phyloP scores from a whole-genome alignment of 176 grass and related monocot genomes.

The Aegilops tauschii region DNA sequence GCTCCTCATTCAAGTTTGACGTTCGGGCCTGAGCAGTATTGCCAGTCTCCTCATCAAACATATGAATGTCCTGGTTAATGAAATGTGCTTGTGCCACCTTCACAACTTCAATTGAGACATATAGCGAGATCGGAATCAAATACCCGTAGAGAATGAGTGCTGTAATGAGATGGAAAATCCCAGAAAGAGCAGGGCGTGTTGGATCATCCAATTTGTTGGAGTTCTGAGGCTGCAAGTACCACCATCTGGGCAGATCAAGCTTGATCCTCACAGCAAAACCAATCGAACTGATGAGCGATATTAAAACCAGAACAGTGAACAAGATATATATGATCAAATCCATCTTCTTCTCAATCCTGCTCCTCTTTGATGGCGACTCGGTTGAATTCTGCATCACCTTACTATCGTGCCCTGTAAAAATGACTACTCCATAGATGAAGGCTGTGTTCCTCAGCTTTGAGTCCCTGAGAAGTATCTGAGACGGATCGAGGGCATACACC shows the following conservation, averaged over 20 bases:
- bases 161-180: slow-evolving; percentile 94
- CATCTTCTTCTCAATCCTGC: slow-evolving; percentile 95
- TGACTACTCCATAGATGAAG: slow-evolving; percentile 85
- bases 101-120: slow-evolving; percentile 95
- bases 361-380: slow-evolving; percentile 86
- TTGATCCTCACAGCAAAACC: slow-evolving; percentile 90
- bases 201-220: slow-evolving; percentile 65
- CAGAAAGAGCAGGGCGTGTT: slow-evolving; percentile 59
- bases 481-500: slow-evolving; percentile 74
- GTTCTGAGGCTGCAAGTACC: slow-evolving; percentile 75
- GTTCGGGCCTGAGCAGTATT: slow-evolving; percentile 86
- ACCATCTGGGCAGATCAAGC: slow-evolving; percentile 67
- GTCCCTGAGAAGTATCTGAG: slow-evolving; percentile 92
- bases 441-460: slow-evolving; percentile 94
- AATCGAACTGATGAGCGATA: slow-evolving; percentile 90
- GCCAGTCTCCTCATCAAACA: slow-evolving; percentile 94
- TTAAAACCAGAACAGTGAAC: slow-evolving; percentile 85
- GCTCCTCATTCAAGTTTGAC: slow-evolving; percentile 97
- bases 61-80: slow-evolving; percentile 92
- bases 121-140: slow-evolving; percentile 92
- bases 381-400: slow-evolving; percentile 99
- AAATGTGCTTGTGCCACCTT: slow-evolving; percentile 93
- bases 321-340: slow-evolving; percentile 91
- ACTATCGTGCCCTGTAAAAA: slow-evolving; percentile 93
- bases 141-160: slow-evolving; percentile 98